phyloP scores from a whole-genome alignment of 2,329 filamentous ascomycete species.

The Colletotrichum higginsianum region DNA sequence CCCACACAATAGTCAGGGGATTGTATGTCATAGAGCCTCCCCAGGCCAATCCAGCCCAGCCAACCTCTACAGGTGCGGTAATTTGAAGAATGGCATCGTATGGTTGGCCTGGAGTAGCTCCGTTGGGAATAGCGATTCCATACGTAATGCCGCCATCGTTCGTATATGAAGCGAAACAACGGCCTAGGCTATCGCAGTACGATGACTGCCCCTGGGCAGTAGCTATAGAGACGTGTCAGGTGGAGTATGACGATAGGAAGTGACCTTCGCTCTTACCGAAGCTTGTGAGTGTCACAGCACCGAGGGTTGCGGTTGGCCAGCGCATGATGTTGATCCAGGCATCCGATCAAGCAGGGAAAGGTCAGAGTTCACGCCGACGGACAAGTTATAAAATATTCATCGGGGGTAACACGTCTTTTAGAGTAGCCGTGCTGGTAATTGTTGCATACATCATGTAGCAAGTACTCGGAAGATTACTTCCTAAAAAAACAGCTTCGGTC shows the following conservation, averaged over 20 bases:
- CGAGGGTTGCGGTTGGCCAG: conserved; percentile 13
- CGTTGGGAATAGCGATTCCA: conserved; percentile 55
- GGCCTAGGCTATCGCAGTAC: conserved; percentile 45
- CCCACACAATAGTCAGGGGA: conserved; percentile 60
- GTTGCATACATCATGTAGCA: not conserved
- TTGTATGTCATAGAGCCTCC: conserved; percentile 62
- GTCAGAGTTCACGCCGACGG: too few species aligned
- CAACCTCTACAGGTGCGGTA: conserved; percentile 55
- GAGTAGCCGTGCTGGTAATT: not conserved
- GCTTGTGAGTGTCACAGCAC: conserved; percentile 33
- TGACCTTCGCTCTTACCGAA: conserved; percentile 26
- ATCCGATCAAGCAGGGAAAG: not conserved
- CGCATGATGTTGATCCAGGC: conserved; percentile 36
- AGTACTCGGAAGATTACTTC: not conserved
- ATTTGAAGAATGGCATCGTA: conserved; percentile 61
- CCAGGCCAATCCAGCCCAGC: conserved; percentile 62
- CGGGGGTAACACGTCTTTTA: not conserved
- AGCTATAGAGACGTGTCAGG: conserved; percentile 2
- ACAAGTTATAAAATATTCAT: not conserved
- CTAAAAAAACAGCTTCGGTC: not conserved
- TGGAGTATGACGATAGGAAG: too few species aligned
- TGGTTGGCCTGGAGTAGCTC: conserved; percentile 45
- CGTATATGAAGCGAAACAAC: conserved; percentile 47
- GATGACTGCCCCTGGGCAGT: conserved; percentile 29
- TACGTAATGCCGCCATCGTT: conserved; percentile 48